Evolutionary conservation across 176 grass and related monocot species (phyloP), one percentile per base, ranked within the genome.

Genomic region (Chrysopogon serrulatus): DNA sequence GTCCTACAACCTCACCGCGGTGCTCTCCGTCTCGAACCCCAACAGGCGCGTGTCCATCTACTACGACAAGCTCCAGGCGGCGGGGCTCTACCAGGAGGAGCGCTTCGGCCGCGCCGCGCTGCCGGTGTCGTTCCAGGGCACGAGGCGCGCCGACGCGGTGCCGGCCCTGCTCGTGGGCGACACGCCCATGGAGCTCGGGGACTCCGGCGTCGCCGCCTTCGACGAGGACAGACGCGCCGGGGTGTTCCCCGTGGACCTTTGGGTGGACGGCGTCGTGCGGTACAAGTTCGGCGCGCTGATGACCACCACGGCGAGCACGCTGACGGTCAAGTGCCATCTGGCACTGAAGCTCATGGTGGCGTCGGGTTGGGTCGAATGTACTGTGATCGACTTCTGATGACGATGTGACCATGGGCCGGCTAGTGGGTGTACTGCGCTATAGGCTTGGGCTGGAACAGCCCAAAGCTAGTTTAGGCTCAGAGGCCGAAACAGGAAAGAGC

Each of bases 1-100:
- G 32, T 65, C 71, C 34, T 71, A 84, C 68, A 92, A 82, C 63
- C 86, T 94, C 78, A 87, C 77, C 21, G 63, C 78, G 35, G 15
- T 74, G 30, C 5, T 97, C 1, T 12, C 7, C 82, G 67, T 90
- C 71, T 78, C 74, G 32, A 98, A 93, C 88, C 84, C 88, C 10
- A 94, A 89, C 85, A n/a, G 28, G 14, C 63, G 44, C 56, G 49
- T 89, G 78, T 87, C 78, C 77, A n/a, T 94, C 82, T 91, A 94
- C 84, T 97, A 97, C 68, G 88, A 94, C 79, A 40, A 42, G 74
- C 90, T 97, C 54, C 51, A 80, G 45, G 86, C 78, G 9, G 67
- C 34, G 53, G 85, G 67, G 6, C 7, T 82, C 48, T 98, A 94
- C 90, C 67, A 69, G 48, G 82, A 14, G 56, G 32, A 51, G 73